Percentiles rank a stretch among this genome's conserved stretches.
These are phyloP conservation scores for Neonectria magnoliae DNA, from an alignment of 2,329 filamentous ascomycete genomes.

Conservation along the genomic window DNA sequence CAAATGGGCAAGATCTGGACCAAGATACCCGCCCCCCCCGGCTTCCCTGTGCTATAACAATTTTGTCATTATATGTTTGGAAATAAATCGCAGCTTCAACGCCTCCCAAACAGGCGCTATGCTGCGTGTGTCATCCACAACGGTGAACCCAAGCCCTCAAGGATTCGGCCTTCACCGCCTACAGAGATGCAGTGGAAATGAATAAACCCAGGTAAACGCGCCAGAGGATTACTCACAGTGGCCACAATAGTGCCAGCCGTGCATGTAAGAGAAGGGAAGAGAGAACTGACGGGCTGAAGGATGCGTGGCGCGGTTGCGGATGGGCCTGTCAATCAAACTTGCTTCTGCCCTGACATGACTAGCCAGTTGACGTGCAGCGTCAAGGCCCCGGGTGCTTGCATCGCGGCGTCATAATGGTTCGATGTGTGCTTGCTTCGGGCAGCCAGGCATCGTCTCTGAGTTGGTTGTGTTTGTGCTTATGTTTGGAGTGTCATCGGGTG, in stretches of 20 bases:
- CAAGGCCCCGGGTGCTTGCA: conserved; percentile 15
- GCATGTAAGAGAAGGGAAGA: conserved; percentile 5
- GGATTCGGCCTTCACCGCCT: conserved; percentile 2
- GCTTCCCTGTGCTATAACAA: conserved; percentile 8
- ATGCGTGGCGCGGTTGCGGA: conserved; percentile 11
- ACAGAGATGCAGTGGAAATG: neutral
- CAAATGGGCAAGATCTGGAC: neutral
- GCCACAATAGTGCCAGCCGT: conserved; percentile 10
- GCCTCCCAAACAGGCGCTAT: conserved; percentile 2
- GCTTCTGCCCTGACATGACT: conserved; percentile 11
- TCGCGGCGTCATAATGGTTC: conserved; percentile 17
- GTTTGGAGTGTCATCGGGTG: neutral
- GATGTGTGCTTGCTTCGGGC: conserved; percentile 26
- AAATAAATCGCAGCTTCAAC: neutral
- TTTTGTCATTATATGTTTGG: neutral
- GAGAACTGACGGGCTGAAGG: conserved; percentile 6
- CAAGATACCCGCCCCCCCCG: neutral
- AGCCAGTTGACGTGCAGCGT: conserved; percentile 25
- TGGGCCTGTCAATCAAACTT: conserved; percentile 12
- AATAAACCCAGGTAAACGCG: neutral
- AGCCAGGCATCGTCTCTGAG: conserved; percentile 2
- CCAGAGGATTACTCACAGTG: conserved; percentile 2
- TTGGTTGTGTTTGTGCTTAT: neutral
- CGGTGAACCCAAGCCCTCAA: neutral
- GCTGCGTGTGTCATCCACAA: conserved; percentile 14